phyloP scores from a whole-genome alignment of 768 basidiomycete genomes.

The Suillus weaverae region DNA sequence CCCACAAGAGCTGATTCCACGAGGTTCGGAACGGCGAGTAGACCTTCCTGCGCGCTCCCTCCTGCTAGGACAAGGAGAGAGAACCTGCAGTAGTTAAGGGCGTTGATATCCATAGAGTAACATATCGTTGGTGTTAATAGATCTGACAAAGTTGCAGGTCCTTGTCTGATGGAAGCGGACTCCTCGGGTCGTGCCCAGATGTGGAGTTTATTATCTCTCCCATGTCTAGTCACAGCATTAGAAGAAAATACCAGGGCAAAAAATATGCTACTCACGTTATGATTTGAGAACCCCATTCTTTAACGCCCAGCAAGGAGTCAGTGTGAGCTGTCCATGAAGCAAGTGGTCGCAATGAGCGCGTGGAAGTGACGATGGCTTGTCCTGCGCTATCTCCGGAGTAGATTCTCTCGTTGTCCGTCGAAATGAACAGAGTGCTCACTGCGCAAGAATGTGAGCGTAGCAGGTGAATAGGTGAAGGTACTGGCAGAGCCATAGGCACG shows the following conservation, averaged over 20 bases:
- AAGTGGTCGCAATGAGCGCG: constrained; percentile 71
- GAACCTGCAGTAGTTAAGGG: constrained; percentile 92
- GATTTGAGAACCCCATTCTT: constrained; percentile 66
- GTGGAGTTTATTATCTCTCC: constrained; percentile 83
- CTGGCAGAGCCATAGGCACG: constrained; percentile 13
- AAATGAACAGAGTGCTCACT: constrained; percentile 61
- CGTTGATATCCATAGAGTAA: constrained; percentile 86
- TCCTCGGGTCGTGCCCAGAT: constrained; percentile 62
- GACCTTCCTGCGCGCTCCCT: constrained; percentile 32
- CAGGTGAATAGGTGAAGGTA: constrained; percentile 69
- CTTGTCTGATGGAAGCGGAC: constrained; percentile 45
- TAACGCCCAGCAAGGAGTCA: constrained; percentile 72
- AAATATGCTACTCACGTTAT: constrained; percentile 46
- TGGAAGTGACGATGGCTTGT: constrained; percentile 72
- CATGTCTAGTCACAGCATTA: constrained; percentile 52
- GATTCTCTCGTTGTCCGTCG: constrained; percentile 72
- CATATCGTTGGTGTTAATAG: constrained; percentile 50
- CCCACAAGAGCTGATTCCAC: constrained; percentile 82
- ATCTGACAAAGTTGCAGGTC: constrained; percentile 53
- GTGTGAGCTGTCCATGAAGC: constrained; percentile 78
- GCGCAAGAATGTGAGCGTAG: constrained; percentile 72
- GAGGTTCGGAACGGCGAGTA: constrained; percentile 85
- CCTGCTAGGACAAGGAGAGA: constrained; percentile 50
- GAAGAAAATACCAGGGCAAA: not conserved
- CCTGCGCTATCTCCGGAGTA: constrained; percentile 88